phyloP scores from a whole-genome alignment of 1,284 basidiomycete genomes.

The Stygiomarasmius scandens region DNA sequence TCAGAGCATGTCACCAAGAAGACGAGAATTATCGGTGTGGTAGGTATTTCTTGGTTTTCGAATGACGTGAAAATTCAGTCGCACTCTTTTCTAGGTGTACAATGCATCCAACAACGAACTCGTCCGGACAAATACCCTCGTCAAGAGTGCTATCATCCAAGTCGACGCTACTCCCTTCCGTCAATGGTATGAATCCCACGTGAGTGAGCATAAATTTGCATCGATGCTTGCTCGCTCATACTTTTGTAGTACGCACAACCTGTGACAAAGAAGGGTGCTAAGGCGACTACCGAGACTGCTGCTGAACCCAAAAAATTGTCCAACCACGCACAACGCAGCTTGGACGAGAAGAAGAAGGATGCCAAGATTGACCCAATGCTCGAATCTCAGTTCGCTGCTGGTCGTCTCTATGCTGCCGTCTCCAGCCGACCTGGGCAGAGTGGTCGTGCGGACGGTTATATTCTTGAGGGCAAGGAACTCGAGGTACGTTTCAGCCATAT shows the following conservation, averaged over 20 bases:
- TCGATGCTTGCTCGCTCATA: constrained; percentile 12
- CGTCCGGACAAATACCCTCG: constrained; percentile 96
- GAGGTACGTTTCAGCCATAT: constrained; percentile 59
- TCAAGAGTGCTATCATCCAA: constrained; percentile 94
- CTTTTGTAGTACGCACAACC: constrained; percentile 82
- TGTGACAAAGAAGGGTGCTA: constrained; percentile 80
- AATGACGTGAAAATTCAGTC: constrained; percentile 5
- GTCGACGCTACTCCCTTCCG: constrained; percentile 96
- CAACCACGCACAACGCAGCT: constrained; percentile 82
- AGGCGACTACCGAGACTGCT: constrained; percentile 43
- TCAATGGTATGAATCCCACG: constrained; percentile 97
- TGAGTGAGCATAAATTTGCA: constrained; percentile 45
- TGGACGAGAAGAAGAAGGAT: constrained; percentile 90
- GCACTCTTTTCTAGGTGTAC: constrained; percentile 68
- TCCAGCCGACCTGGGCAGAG: constrained; percentile 93
- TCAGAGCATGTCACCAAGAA: constrained; percentile 91
- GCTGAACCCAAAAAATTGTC: constrained; percentile 81
- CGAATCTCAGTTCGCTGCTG: constrained; percentile 85
- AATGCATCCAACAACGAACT: constrained; percentile 99
- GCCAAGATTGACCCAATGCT: constrained; percentile 89
- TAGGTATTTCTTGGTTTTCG: constrained; percentile 47
- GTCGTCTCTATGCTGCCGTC: constrained; percentile 88
- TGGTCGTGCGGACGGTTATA: constrained; percentile 92
- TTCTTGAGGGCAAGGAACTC: constrained; percentile 95
- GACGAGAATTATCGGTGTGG: constrained; percentile 93